phyloP scores from a whole-genome alignment of 2,329 filamentous ascomycete species.

The Neofusicoccum kwambonambiense region DNA sequence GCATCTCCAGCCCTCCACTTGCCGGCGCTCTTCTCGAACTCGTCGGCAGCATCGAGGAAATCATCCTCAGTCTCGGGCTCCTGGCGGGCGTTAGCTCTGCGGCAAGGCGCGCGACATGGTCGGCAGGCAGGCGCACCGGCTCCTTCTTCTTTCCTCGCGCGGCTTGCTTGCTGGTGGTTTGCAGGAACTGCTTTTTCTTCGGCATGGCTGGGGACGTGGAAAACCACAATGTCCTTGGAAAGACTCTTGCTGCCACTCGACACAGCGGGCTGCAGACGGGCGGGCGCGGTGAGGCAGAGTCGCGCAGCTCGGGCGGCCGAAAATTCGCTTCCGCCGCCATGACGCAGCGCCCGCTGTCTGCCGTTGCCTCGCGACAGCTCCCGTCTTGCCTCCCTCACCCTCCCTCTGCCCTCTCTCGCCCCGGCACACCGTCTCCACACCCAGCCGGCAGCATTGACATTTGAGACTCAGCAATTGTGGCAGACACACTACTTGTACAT shows the following conservation, averaged over 20 bases:
- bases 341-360: background rate
- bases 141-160: conserved; percentile 13
- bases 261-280: background rate
- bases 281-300: background rate
- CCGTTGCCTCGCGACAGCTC: background rate
- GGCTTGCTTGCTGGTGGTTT: background rate
- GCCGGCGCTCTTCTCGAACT: conserved; percentile 68
- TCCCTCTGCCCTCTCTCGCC: background rate
- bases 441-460: too few species aligned
- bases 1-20: conserved; percentile 74
- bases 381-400: background rate
- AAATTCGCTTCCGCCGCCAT: conserved; percentile 15
- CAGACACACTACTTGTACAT: background rate
- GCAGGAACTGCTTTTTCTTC: conserved; percentile 16
- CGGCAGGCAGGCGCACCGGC: background rate
- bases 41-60: conserved; percentile 66
- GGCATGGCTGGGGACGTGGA: background rate
- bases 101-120: background rate
- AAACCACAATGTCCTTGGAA: background rate
- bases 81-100: conserved; percentile 30
- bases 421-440: background rate
- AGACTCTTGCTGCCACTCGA: background rate
- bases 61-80: conserved; percentile 64
- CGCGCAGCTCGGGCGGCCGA: background rate
- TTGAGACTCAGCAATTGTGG: too few species aligned